Conservation (phyloP, 106 monocot genomes). For the Phalaenopsis aphrodite region DNA sequence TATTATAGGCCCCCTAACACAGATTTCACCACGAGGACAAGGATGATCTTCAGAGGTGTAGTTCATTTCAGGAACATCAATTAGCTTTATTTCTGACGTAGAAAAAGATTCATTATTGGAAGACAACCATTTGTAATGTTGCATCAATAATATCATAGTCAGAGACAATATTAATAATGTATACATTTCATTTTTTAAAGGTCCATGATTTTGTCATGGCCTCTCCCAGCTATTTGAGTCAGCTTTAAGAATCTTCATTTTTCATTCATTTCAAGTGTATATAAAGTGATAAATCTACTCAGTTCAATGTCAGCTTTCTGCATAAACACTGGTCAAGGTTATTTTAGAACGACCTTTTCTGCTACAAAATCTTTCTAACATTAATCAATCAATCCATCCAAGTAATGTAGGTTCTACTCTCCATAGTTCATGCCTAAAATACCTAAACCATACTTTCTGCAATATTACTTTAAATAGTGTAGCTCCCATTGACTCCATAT, state of each 20-base stretch:
- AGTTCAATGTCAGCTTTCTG: neutral
- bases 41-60: constrained; percentile 84
- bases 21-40: constrained; percentile 96
- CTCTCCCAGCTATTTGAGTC: neutral
- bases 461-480: neutral
- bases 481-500: too few species aligned
- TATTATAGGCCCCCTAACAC: constrained; percentile 51
- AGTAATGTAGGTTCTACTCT: too few species aligned
- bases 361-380: too few species aligned
- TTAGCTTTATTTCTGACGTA: constrained; percentile 82
- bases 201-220: neutral
- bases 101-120: neutral
- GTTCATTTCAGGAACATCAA: constrained; percentile 99
- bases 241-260: neutral
- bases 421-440: neutral
- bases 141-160: too few species aligned
- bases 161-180: neutral
- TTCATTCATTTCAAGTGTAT: neutral
- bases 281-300: neutral
- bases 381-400: too few species aligned
- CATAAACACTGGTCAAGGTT: neutral
- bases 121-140: neutral
- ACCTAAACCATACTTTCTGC: neutral
- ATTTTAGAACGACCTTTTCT: neutral
- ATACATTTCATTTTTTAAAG: neutral